Evolutionary conservation across 768 basidiomycete genomes (phyloP).

Genomic region (Leccinellum rugosiceps): DNA sequence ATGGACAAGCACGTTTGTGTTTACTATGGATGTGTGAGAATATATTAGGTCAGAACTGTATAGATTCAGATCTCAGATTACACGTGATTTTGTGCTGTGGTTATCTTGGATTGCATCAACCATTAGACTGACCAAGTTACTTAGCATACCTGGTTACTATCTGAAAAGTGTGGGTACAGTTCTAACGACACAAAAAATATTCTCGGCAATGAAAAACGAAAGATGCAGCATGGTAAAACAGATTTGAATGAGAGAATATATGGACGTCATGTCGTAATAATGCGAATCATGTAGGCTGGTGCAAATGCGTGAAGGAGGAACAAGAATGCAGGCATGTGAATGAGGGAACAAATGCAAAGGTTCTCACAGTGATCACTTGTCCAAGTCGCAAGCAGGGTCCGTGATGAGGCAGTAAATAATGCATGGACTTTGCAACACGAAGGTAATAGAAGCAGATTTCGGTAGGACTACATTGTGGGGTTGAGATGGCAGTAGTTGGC

Average conservation of each 20-base stretch:
- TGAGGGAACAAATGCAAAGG: slow-evolving; percentile 16
- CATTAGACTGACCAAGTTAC: not conserved
- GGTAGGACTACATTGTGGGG: slow-evolving; percentile 27
- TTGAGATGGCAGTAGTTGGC: slow-evolving; percentile 25
- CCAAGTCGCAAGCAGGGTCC: slow-evolving; percentile 32
- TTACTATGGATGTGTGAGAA: slow-evolving; percentile 27
- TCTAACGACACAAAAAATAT: not conserved
- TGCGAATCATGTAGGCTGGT: slow-evolving; percentile 19
- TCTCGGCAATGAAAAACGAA: not conserved
- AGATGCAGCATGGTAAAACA: slow-evolving; percentile 7
- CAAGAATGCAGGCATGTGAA: slow-evolving; percentile 25
- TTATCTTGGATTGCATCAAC: slow-evolving; percentile 2
- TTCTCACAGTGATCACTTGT: slow-evolving; percentile 19
- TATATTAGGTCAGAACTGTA: slow-evolving; percentile 30
- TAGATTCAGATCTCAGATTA: slow-evolving; percentile 14
- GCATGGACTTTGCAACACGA: slow-evolving; percentile 17
- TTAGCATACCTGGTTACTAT: not conserved
- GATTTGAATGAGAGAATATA: slow-evolving; percentile 12
- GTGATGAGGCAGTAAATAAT: slow-evolving; percentile 20
- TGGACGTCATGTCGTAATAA: slow-evolving; percentile 13
- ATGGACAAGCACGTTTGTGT: not conserved
- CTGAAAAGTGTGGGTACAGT: not conserved
- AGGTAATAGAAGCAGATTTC: slow-evolving; percentile 18
- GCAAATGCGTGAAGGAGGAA: slow-evolving; percentile 14
- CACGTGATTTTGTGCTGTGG: not conserved